These are phyloP conservation scores for Colletotrichum sp. DNA, from an alignment of 2,329 filamentous ascomycete genomes.

Conservation along the genomic window DNA sequence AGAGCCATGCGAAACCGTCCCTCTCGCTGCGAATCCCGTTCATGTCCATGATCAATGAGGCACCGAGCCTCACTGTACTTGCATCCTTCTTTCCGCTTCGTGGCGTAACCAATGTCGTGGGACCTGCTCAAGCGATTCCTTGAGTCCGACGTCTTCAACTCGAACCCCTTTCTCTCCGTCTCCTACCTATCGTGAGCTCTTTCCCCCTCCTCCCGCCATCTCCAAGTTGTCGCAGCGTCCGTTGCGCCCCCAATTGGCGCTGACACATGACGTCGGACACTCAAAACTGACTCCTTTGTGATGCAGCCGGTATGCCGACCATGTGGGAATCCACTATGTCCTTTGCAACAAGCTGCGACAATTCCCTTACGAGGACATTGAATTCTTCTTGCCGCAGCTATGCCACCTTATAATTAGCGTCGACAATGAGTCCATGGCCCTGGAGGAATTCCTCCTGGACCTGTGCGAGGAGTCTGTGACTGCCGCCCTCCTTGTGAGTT, in stretches of 20 bases:
- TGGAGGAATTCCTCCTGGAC: slow-evolving; percentile 87
- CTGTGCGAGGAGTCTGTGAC: slow-evolving; percentile 88
- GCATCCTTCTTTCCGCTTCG: slow-evolving; percentile 29
- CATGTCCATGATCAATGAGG: slow-evolving; percentile 41
- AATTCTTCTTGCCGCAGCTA: slow-evolving; percentile 89
- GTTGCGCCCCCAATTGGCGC: background rate
- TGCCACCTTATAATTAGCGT: slow-evolving; percentile 88
- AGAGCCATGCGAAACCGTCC: slow-evolving; percentile 29
- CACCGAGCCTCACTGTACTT: slow-evolving; percentile 33
- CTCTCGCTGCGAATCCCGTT: slow-evolving; percentile 25
- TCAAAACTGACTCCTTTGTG: slow-evolving; percentile 1
- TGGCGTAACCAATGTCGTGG: slow-evolving; percentile 71
- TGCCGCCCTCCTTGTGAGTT: slow-evolving; percentile 77
- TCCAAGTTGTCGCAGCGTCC: background rate
- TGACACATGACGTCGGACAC: background rate
- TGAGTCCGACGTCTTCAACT: slow-evolving; percentile 93
- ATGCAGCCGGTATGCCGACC: slow-evolving; percentile 80
- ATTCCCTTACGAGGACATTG: slow-evolving; percentile 89
- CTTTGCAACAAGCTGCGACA: slow-evolving; percentile 88
- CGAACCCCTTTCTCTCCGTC: slow-evolving; percentile 86
- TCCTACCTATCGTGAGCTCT: slow-evolving; percentile 82
- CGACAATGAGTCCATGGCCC: slow-evolving; percentile 89
- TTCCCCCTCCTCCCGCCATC: slow-evolving; percentile 14
- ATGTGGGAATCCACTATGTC: slow-evolving; percentile 89
- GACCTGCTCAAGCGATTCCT: slow-evolving; percentile 89